phyloP scores from a whole-genome alignment of 257 asterid species.

The Forsythia viridissima region DNA sequence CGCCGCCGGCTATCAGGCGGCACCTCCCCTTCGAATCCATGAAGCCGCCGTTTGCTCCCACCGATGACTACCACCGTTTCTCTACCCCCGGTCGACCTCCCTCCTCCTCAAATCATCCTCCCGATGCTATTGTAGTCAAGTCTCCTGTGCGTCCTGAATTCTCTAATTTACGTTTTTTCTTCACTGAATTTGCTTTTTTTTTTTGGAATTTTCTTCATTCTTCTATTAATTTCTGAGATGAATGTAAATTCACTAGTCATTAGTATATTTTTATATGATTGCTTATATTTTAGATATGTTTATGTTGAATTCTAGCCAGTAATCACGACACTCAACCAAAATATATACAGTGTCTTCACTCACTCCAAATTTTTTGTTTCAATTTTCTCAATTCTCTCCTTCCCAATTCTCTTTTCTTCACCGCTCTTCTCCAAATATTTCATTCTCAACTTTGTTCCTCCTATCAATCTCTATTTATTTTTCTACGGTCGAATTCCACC shows the following conservation, averaged over 20 bases:
- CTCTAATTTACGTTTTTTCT: neutral
- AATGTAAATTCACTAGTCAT: slow-evolving; percentile 2
- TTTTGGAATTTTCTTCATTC: slow-evolving; percentile 4
- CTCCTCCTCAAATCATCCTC: slow-evolving; percentile 45
- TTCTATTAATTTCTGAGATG: slow-evolving; percentile 26
- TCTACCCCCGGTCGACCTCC: slow-evolving; percentile 49
- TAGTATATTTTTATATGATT: neutral
- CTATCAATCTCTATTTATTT: too few relatives aligned
- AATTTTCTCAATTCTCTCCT: too few relatives aligned
- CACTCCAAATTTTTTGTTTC: too few relatives aligned
- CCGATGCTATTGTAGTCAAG: slow-evolving; percentile 73
- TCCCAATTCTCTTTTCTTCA: too few relatives aligned
- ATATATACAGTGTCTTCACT: too few relatives aligned
- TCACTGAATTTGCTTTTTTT: neutral
- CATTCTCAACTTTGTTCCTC: too few relatives aligned
- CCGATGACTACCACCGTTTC: slow-evolving; percentile 78
- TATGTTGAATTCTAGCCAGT: slow-evolving; percentile 13
- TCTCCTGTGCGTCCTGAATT: slow-evolving; percentile 58
- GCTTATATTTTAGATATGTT: slow-evolving; percentile 11
- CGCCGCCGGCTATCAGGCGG: slow-evolving; percentile 60
- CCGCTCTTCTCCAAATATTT: too few relatives aligned
- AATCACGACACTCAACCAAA: neutral
- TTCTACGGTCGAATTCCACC: too few relatives aligned
- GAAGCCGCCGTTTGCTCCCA: slow-evolving; percentile 71
- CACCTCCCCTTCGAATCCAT: slow-evolving; percentile 76